phyloP scores from a whole-genome alignment of 768 basidiomycete genomes.

The Leccinum variicolor region DNA sequence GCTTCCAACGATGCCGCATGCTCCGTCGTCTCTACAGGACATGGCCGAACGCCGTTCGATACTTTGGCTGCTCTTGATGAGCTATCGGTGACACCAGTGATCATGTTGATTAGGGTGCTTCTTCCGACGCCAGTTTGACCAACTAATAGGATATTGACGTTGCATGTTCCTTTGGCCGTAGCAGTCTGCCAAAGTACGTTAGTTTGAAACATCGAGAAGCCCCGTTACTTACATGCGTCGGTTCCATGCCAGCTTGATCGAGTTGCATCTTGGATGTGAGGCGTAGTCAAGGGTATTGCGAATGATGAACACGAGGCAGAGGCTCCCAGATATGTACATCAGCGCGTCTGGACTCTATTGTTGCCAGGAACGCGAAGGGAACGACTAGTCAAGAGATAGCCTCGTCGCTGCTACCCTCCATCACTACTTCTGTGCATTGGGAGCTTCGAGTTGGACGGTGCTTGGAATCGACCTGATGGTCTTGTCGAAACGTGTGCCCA shows the following conservation, averaged over 20 bases:
- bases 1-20: conserved; percentile 7
- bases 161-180: not conserved
- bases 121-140: conserved; percentile 30
- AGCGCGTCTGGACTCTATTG: not conserved
- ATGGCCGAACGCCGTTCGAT: conserved; percentile 24
- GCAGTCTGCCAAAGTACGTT: not conserved
- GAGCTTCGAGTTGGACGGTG: not conserved
- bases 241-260: not conserved
- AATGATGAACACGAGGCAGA: conserved; percentile 18
- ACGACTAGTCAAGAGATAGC: not conserved
- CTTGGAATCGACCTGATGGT: not conserved
- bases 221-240: conserved; percentile 5
- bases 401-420: too few relatives aligned
- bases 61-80: conserved; percentile 16
- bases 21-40: conserved; percentile 19
- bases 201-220: not conserved
- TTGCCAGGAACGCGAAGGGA: not conserved
- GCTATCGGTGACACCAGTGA: conserved; percentile 12
- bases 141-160: conserved; percentile 19
- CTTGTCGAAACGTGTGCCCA: not conserved
- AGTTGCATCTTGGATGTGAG: not conserved
- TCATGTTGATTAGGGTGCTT: conserved; percentile 28
- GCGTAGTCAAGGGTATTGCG: conserved; percentile 2
- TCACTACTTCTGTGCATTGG: not conserved
- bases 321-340: conserved; percentile 15